phyloP scores from a whole-genome alignment of 768 basidiomycete species.

The Suillus weaverae region DNA sequence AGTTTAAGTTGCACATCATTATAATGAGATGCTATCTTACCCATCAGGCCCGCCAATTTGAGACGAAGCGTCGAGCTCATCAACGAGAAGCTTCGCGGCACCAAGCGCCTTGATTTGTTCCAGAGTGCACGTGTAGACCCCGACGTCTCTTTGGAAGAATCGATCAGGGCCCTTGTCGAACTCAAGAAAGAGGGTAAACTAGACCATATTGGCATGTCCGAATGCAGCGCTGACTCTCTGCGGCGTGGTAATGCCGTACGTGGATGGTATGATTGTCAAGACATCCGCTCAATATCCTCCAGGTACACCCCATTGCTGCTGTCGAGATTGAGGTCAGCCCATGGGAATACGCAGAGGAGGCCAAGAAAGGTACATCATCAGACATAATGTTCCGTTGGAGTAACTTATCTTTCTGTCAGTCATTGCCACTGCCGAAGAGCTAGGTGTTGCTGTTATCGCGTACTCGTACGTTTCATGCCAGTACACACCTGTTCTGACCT shows the following conservation, averaged over 20 bases:
- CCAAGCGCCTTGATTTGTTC: slow-evolving; percentile 61
- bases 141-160: slow-evolving; percentile 46
- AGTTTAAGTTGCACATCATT: neutral
- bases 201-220: slow-evolving; percentile 59
- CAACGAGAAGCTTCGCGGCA: slow-evolving; percentile 46
- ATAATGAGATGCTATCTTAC: slow-evolving; percentile 14
- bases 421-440: slow-evolving; percentile 51
- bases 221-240: slow-evolving; percentile 51
- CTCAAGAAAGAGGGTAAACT: slow-evolving; percentile 38
- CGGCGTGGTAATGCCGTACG: slow-evolving; percentile 35
- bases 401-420: slow-evolving; percentile 31
- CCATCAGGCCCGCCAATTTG: slow-evolving; percentile 38
- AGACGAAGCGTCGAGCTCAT: slow-evolving; percentile 48
- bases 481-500: slow-evolving; percentile 4
- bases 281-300: neutral
- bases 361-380: slow-evolving; percentile 38
- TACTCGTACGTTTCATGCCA: slow-evolving; percentile 46
- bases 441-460: slow-evolving; percentile 58
- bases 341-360: slow-evolving; percentile 56
- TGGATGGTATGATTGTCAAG: slow-evolving; percentile 2
- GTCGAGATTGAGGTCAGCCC: slow-evolving; percentile 71
- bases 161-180: slow-evolving; percentile 40
- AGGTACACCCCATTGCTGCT: slow-evolving; percentile 56
- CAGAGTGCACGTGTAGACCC: slow-evolving; percentile 50
- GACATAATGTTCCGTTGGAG: no score